A percentile compares a stretch with the other conserved stretches of the same genome.
phyloP scores from a whole-genome alignment of 352 stramenopile genomes.

The Lagenidium sp. region DNA sequence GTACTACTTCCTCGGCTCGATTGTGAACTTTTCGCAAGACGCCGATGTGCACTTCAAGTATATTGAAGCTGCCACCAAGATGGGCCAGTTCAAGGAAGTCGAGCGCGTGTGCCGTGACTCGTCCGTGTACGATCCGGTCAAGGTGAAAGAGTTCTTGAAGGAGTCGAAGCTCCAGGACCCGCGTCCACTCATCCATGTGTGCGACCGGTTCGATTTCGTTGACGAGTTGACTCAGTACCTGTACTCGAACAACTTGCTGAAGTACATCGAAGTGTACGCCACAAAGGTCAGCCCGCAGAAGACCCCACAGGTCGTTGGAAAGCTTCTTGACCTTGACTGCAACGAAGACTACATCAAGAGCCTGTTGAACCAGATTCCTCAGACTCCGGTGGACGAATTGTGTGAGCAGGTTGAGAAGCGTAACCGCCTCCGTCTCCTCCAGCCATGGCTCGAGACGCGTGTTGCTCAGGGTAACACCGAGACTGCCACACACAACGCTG shows the following conservation, averaged over 20 bases:
- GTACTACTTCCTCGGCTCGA: slow-evolving; percentile 99
- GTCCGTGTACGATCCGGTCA: slow-evolving; percentile 98
- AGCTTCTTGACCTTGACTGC: slow-evolving; percentile 96
- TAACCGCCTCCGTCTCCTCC: slow-evolving; percentile 98
- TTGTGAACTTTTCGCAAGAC: slow-evolving; percentile 98
- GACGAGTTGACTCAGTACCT: slow-evolving; percentile 99
- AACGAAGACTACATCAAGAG: slow-evolving; percentile 99
- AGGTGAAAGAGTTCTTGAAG: slow-evolving; percentile 99
- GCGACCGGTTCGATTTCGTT: slow-evolving; percentile 99
- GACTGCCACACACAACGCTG: slow-evolving; percentile 98
- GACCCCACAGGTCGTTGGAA: slow-evolving; percentile 98
- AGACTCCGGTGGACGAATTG: slow-evolving; percentile 96
- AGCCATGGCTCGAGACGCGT: slow-evolving; percentile 98
- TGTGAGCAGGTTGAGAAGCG: slow-evolving; percentile 98
- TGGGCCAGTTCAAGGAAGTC: slow-evolving; percentile 99
- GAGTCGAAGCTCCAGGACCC: slow-evolving; percentile 99
- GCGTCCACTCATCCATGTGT: slow-evolving; percentile 99
- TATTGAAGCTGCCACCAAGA: slow-evolving; percentile 99
- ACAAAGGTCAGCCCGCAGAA: slow-evolving; percentile 97
- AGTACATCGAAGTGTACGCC: slow-evolving; percentile 99
- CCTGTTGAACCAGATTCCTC: slow-evolving; percentile 96
- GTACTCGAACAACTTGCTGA: slow-evolving; percentile 99
- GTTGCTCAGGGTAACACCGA: slow-evolving; percentile 99
- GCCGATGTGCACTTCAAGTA: slow-evolving; percentile 99
- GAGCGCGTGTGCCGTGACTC: slow-evolving; percentile 99